Evolutionary conservation across 345 rosid species (phyloP).

Genomic region (Iberis pinnata): DNA sequence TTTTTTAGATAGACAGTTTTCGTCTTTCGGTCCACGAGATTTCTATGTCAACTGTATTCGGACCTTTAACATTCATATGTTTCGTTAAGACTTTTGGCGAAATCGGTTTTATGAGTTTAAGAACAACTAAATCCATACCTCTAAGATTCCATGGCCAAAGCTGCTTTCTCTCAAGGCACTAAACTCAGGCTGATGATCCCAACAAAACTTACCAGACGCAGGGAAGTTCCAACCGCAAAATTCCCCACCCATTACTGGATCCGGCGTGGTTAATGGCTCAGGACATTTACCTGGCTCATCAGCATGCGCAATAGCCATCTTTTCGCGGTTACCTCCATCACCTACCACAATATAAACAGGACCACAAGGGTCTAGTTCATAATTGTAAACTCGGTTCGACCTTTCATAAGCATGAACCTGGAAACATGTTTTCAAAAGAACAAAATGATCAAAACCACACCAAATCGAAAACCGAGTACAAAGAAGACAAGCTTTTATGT

Average conservation of each 20-base stretch:
- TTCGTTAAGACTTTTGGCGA: too few relatives aligned
- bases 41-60: too few relatives aligned
- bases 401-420: conserved; percentile 96
- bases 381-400: conserved; percentile 75
- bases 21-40: too few relatives aligned
- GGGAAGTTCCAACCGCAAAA: conserved; percentile 78
- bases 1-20: too few relatives aligned
- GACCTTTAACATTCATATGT: too few relatives aligned
- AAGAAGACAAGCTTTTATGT: neutral
- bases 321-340: conserved; percentile 74
- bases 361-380: conserved; percentile 73
- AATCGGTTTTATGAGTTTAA: neutral
- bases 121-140: conserved; percentile 37
- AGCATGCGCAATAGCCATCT: conserved; percentile 59
- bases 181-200: conserved; percentile 88
- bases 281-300: conserved; percentile 93
- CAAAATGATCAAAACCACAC: neutral
- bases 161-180: conserved; percentile 91
- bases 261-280: conserved; percentile 54
- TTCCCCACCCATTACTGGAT: conserved; percentile 42
- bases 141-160: conserved; percentile 87
- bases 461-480: neutral
- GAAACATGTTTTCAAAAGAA: neutral
- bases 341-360: conserved; percentile 71
- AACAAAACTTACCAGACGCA: conserved; percentile 65